These are phyloP conservation scores for Linum trigynum DNA, from an alignment of 345 rosid genomes.

Conservation along the genomic window DNA sequence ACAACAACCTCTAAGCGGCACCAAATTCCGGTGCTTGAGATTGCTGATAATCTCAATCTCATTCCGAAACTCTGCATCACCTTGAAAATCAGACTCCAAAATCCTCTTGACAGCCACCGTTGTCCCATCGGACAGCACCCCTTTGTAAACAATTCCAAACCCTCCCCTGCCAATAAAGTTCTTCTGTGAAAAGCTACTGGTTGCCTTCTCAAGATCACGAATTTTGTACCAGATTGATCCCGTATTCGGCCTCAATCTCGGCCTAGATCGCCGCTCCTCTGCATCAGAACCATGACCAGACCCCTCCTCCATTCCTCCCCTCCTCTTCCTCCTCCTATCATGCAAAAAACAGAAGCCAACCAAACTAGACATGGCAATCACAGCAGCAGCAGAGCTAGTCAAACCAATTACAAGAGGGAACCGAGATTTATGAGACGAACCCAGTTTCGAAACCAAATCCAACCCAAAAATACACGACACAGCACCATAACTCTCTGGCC, in stretches of 20 bases:
- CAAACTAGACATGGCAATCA: not conserved
- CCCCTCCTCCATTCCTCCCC: not conserved
- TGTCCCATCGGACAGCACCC: not conserved
- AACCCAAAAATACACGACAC: slow-evolving; percentile 2
- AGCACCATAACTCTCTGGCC: slow-evolving; percentile 1
- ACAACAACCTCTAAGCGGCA: slow-evolving; percentile 3
- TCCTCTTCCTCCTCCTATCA: not conserved
- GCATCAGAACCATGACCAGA: not conserved
- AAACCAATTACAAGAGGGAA: not conserved
- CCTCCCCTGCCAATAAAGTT: slow-evolving; percentile 2
- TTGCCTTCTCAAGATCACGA: not conserved
- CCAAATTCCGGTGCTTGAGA: slow-evolving; percentile 5
- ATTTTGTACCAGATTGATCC: slow-evolving; percentile 1
- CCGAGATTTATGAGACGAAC: not conserved
- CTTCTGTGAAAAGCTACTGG: not conserved
- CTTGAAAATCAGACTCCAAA: not conserved
- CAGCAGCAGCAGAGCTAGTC: not conserved
- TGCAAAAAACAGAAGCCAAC: not conserved
- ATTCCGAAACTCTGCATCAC: slow-evolving; percentile 1
- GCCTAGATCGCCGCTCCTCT: not conserved
- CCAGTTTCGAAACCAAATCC: not conserved
- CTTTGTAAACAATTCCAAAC: slow-evolving; percentile 2
- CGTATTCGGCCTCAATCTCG: slow-evolving; percentile 3
- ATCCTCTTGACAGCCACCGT: slow-evolving; percentile 2
- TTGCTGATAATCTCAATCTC: slow-evolving; percentile 5